phyloP scores from a whole-genome alignment of 2,329 filamentous ascomycete genomes.

The Rosellinia necatrix region DNA sequence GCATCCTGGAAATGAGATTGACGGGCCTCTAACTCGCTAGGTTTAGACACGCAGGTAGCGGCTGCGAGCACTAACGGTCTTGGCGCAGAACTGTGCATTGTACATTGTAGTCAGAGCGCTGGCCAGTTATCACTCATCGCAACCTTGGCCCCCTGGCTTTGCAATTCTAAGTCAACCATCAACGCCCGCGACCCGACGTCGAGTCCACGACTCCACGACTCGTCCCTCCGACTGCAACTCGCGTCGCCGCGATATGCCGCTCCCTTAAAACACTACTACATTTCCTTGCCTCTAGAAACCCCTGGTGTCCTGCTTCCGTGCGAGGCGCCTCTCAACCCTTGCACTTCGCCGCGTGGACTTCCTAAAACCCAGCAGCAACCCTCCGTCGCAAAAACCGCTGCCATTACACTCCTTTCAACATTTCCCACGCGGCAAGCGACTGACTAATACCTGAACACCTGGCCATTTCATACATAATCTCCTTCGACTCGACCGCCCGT shows the following conservation, averaged over 20 bases:
- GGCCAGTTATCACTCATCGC: background rate
- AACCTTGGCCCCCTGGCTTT: conserved; percentile 9
- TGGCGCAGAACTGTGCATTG: background rate
- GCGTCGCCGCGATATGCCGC: conserved; percentile 25
- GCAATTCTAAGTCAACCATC: conserved; percentile 21
- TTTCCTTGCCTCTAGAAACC: conserved; percentile 17
- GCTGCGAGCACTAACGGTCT: too few relatives aligned
- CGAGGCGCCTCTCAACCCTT: background rate
- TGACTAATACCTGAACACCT: background rate
- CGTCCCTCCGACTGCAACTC: conserved; percentile 10
- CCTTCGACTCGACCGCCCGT: background rate
- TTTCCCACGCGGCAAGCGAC: background rate
- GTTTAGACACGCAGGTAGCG: too few relatives aligned
- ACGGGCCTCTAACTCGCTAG: background rate
- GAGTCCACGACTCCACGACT: conserved; percentile 4
- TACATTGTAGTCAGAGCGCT: background rate
- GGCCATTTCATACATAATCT: conserved; percentile 1
- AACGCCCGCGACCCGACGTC: conserved; percentile 24
- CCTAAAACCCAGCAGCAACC: background rate
- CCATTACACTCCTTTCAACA: conserved; percentile 13
- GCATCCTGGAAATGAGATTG: background rate
- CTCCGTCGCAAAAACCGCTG: background rate
- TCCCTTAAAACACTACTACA: conserved; percentile 15
- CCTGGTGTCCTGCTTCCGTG: background rate
- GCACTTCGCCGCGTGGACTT: conserved; percentile 19